Evolutionary conservation across 2,329 filamentous ascomycete species (phyloP).

Genomic region (Daldinia sp.): DNA sequence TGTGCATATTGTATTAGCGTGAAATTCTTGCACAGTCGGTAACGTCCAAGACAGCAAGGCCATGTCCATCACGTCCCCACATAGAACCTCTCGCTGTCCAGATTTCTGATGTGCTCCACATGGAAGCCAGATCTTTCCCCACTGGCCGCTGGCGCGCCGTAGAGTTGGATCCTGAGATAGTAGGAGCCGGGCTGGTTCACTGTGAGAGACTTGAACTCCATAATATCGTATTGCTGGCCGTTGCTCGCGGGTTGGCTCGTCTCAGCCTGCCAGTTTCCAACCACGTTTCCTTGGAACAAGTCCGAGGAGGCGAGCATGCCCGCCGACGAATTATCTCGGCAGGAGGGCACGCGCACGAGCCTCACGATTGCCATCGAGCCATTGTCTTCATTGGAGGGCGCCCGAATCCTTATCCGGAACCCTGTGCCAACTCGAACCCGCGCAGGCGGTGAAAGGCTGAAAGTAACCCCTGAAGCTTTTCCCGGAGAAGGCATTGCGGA

Average conservation of each 20-base stretch:
- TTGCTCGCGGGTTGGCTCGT: background rate
- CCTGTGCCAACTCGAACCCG: slow-evolving; percentile 13
- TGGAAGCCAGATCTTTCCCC: slow-evolving; percentile 11
- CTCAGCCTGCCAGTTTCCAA: slow-evolving; percentile 24
- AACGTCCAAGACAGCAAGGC: too few relatives aligned
- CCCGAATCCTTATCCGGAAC: slow-evolving; percentile 25
- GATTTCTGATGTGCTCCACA: slow-evolving; percentile 24
- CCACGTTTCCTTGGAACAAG: slow-evolving; percentile 11
- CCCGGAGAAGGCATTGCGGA: slow-evolving; percentile 15
- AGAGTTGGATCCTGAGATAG: slow-evolving; percentile 25
- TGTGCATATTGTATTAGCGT: background rate
- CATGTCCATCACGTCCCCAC: slow-evolving; percentile 14
- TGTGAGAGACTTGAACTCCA: slow-evolving; percentile 24
- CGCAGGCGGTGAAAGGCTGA: slow-evolving; percentile 23
- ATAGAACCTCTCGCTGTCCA: slow-evolving; percentile 25
- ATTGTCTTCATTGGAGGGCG: slow-evolving; percentile 21
- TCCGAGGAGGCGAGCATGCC: slow-evolving; percentile 9
- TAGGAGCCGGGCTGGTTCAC: slow-evolving; percentile 22
- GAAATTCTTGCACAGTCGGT: background rate
- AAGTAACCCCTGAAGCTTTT: slow-evolving; percentile 10
- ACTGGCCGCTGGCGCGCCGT: slow-evolving; percentile 17
- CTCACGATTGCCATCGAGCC: slow-evolving; percentile 23
- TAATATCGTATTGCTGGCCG: slow-evolving; percentile 15
- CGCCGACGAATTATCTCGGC: background rate
- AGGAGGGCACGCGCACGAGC: slow-evolving; percentile 8